Base-by-base conservation (phyloP, 1,284 basidiomycete genomes). In the Vanrija humicola region DNA sequence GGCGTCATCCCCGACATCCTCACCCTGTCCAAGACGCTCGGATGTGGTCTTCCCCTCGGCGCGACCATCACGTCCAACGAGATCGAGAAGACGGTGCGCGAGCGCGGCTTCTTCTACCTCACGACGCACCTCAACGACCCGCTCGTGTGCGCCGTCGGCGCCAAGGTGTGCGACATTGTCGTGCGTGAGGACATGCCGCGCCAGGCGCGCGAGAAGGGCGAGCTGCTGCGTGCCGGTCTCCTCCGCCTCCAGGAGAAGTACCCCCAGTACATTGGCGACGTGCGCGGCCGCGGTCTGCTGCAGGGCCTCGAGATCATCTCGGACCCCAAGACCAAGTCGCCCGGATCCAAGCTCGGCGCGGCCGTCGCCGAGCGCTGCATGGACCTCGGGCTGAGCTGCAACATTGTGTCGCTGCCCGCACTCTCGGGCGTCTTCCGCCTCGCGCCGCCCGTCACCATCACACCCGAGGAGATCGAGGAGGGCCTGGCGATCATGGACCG, bases 21-120 rank as follows among this genome's bases (percentile, higher is more conserved):
- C 76, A 78, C 86, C 26, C 85, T 90, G 53, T 92, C 92, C 21
- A 96, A 96, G 84, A 93, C 93, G 16, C 80, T 97, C 19, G 93
- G 91, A 38, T 94, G 94, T 70, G 92, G 92, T 6, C 92, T 94
- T 80, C 92, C 93, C 0, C 79, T 96, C 64, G 90, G 89, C 0
- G 90, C 90, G 16, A 89, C 84, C 2, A 80, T 86, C 40, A 88
- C 88, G 0, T 85, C 87, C 21, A 81, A 80, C 3, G 84, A 90
- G 51, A 85, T 81, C 0, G 66, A 66, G 49, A 25, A 45, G 23
- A 51, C 50, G 8, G 49, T 53, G 16, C 38, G 50, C 45, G 53
- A 67, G 82, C 90, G 74, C 16, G 67, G 66, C 7, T 66, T 63
- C 60, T 57, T 67, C 46, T 71, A 58, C 55, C 66, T 69, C 50